These are phyloP conservation scores for Circinella umbellata DNA, from an alignment of 371 early-diverging fungal species.

Conservation along the genomic window DNA sequence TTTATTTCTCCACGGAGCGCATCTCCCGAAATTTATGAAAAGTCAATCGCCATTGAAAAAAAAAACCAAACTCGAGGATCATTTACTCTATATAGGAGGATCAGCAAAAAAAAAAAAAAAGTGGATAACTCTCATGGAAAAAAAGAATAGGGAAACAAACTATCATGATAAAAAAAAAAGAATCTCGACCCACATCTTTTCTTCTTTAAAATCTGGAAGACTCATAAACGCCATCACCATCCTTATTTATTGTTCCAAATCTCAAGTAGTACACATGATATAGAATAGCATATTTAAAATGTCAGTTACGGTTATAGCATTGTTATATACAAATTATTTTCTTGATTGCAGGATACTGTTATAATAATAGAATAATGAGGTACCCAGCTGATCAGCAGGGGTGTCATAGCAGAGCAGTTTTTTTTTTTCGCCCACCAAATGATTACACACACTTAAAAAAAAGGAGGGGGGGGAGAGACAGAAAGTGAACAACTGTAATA, in stretches of 20 bases:
- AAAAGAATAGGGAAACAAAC: neutral
- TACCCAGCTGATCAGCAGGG: constrained; percentile 15
- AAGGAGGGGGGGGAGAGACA: neutral
- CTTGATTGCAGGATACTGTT: too few species aligned
- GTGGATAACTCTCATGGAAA: neutral
- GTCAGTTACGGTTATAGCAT: too few species aligned
- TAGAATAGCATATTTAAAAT: too few species aligned
- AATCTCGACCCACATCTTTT: too few species aligned
- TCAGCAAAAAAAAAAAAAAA: constrained; percentile 1
- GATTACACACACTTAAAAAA: neutral
- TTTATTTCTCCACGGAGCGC: too few species aligned
- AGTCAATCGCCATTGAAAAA: neutral
- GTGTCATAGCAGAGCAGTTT: constrained; percentile 11
- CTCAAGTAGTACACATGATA: too few species aligned
- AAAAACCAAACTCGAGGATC: neutral
- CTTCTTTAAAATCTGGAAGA: too few species aligned
- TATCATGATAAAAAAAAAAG: too few species aligned
- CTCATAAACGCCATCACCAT: too few species aligned
- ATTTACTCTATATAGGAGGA: neutral
- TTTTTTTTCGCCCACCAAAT: neutral
- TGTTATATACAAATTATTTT: too few species aligned
- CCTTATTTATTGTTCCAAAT: too few species aligned
- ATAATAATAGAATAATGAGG: neutral
- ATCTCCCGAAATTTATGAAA: too few species aligned
- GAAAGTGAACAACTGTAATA: neutral